Evolutionary conservation across 768 basidiomycete genomes (phyloP).

Genomic region (Xerocomellus amylosporus): DNA sequence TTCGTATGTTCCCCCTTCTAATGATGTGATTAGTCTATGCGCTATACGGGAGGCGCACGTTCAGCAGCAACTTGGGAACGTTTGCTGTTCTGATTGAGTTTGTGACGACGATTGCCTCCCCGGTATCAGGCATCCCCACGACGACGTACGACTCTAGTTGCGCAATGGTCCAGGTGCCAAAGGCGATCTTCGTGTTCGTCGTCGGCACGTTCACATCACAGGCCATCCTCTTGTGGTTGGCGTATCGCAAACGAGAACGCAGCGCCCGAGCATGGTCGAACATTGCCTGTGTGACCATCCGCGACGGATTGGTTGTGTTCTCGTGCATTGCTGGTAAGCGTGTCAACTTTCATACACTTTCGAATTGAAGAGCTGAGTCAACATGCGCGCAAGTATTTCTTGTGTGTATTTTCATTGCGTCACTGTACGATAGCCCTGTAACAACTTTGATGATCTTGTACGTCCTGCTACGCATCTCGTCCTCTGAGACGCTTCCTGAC

Average conservation of each 20-base stretch:
- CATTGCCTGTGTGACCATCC: slow-evolving; percentile 21
- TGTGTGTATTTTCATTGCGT: not conserved
- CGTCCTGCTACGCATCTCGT: not conserved
- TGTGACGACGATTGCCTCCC: not conserved
- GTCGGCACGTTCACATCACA: slow-evolving; percentile 12
- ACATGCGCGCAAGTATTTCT: slow-evolving; percentile 14
- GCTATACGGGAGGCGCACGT: slow-evolving; percentile 5
- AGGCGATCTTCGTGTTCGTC: slow-evolving; percentile 2
- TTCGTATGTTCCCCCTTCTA: not conserved
- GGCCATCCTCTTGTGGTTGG: slow-evolving; percentile 18
- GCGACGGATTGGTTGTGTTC: slow-evolving; percentile 22
- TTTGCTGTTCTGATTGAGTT: slow-evolving; percentile 13
- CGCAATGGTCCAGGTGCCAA: not conserved
- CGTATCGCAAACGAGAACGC: slow-evolving; percentile 12
- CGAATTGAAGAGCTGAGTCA: not conserved
- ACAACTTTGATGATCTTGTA: slow-evolving; percentile 14
- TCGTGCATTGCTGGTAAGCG: slow-evolving; percentile 14
- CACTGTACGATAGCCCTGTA: not conserved
- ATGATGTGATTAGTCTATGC: slow-evolving; percentile 18
- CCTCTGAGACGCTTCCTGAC: not conserved
- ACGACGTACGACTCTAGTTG: slow-evolving; percentile 15
- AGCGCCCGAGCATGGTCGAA: not conserved
- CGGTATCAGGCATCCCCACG: not conserved
- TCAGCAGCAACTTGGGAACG: not conserved
- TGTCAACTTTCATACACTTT: not conserved